Conservation (phyloP, 352 stramenopile species). For the Thraustotheca clavata region DNA sequence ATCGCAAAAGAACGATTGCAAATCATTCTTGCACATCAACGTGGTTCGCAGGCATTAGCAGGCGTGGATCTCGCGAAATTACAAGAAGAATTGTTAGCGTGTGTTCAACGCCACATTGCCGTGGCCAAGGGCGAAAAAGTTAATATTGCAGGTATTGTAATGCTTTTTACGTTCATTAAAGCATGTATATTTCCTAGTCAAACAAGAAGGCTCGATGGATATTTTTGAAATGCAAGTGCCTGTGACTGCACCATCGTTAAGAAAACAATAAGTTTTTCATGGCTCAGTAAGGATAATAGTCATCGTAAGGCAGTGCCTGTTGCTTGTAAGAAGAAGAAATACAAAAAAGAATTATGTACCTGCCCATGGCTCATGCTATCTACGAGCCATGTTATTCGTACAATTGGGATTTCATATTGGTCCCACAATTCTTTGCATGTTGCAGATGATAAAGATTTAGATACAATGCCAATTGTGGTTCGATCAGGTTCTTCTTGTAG, state of each 20-base stretch:
- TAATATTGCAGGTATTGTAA: slow-evolving; percentile 67
- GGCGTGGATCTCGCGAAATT: slow-evolving; percentile 71
- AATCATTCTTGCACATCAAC: slow-evolving; percentile 85
- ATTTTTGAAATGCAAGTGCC: slow-evolving; percentile 89
- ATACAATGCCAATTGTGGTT: slow-evolving; percentile 60
- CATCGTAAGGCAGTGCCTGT: slow-evolving; percentile 55
- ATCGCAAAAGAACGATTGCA: slow-evolving; percentile 82
- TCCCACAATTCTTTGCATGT: slow-evolving; percentile 51
- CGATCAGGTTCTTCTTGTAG: slow-evolving; percentile 20
- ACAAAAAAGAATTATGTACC: too few relatives aligned
- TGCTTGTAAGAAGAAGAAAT: too few relatives aligned
- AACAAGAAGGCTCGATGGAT: slow-evolving; percentile 78
- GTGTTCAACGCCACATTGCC: slow-evolving; percentile 80
- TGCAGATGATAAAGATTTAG: slow-evolving; percentile 46
- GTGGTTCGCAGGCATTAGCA: slow-evolving; percentile 71
- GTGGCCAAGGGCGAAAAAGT: slow-evolving; percentile 82
- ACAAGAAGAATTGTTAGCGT: slow-evolving; percentile 76
- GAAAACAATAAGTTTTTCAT: background rate
- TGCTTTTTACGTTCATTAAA: background rate
- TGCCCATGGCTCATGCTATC: slow-evolving; percentile 82
- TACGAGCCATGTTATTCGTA: slow-evolving; percentile 81
- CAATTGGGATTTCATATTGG: slow-evolving; percentile 68
- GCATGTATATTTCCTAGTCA: slow-evolving; percentile 35
- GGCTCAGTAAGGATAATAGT: slow-evolving; percentile 77
- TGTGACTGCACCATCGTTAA: slow-evolving; percentile 33